Percentiles rank a stretch among this genome's conserved stretches.
Conservation (phyloP, 805 yeast genomes). For the Metschnikowia vanudenii region DNA sequence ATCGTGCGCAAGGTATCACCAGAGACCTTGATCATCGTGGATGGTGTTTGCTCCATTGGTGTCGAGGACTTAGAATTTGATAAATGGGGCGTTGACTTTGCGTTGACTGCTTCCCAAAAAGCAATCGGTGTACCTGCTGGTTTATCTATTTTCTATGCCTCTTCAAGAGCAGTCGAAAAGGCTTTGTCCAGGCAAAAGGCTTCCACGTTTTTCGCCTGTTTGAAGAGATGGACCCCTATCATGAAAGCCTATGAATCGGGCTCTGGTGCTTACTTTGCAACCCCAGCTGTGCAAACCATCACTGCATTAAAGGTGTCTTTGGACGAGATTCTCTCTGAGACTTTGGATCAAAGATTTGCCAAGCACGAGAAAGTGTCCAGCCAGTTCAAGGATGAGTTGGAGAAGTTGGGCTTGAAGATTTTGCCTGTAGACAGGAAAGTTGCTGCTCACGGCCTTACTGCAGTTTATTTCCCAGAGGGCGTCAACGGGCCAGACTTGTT, state of each 20-base stretch:
- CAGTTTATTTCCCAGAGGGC: conserved; percentile 77
- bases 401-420: conserved; percentile 61
- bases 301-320: conserved; percentile 79
- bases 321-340: conserved; percentile 59
- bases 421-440: conserved; percentile 57
- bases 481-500: conserved; percentile 68
- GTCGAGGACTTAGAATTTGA: conserved; percentile 85
- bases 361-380: conserved; percentile 63
- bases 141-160: conserved; percentile 70
- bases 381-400: conserved; percentile 59
- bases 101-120: conserved; percentile 90
- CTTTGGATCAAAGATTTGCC: conserved; percentile 58
- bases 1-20: conserved; percentile 69
- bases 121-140: conserved; percentile 96
- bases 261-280: conserved; percentile 84
- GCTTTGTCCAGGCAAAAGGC: conserved; percentile 50
- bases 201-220: conserved; percentile 62
- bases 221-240: conserved; percentile 85
- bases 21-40: conserved; percentile 79
- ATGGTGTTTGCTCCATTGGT: conserved; percentile 93
- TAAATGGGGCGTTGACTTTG: conserved; percentile 86
- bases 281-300: conserved; percentile 88
- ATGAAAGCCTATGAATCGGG: conserved; percentile 84
- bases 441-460: conserved; percentile 88
- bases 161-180: conserved; percentile 68